These are phyloP conservation scores for Ustilago loliicola DNA, from an alignment of 1,284 basidiomycete species.

Conservation along the genomic window DNA sequence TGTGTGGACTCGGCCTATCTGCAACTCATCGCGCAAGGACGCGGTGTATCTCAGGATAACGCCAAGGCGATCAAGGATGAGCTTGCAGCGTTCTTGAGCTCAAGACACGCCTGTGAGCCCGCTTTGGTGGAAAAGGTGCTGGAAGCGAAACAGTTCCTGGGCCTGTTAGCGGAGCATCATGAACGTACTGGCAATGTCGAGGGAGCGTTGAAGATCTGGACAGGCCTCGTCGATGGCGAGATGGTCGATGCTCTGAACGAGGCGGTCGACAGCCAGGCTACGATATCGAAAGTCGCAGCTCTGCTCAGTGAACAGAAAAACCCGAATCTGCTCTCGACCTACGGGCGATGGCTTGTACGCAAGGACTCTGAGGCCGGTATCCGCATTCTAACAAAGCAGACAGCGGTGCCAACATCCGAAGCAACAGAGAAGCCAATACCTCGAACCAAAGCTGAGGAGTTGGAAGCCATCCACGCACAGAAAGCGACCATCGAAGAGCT, in stretches of 20 bases:
- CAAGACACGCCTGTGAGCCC: conserved; percentile 35
- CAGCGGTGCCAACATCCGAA: conserved; percentile 1
- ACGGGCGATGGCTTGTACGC: conserved; percentile 60
- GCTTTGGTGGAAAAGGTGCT: conserved; percentile 29
- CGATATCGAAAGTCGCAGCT: conserved; percentile 35
- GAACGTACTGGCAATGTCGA: conserved; percentile 27
- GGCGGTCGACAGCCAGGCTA: conserved; percentile 15
- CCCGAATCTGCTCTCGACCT: conserved; percentile 30
- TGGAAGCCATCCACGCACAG: conserved; percentile 37
- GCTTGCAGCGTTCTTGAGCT: conserved; percentile 32
- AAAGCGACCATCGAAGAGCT: conserved; percentile 50
- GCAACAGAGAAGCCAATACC: conserved; percentile 14
- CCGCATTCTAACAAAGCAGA: conserved; percentile 44
- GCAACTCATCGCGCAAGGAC: conserved; percentile 22
- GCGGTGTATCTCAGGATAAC: background rate
- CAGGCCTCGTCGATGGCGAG: conserved; percentile 51
- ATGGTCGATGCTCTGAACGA: conserved; percentile 21
- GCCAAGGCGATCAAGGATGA: conserved; percentile 17
- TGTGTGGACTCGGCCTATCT: conserved; percentile 38
- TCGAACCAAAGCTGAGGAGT: conserved; percentile 36
- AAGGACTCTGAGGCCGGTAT: conserved; percentile 58
- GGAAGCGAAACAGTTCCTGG: conserved; percentile 14
- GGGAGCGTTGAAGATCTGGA: conserved; percentile 44
- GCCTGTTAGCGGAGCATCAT: conserved; percentile 39
- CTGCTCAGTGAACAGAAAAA: conserved; percentile 31